Conservation (phyloP, 306 rosid genomes). For the Benincasa hispida region DNA sequence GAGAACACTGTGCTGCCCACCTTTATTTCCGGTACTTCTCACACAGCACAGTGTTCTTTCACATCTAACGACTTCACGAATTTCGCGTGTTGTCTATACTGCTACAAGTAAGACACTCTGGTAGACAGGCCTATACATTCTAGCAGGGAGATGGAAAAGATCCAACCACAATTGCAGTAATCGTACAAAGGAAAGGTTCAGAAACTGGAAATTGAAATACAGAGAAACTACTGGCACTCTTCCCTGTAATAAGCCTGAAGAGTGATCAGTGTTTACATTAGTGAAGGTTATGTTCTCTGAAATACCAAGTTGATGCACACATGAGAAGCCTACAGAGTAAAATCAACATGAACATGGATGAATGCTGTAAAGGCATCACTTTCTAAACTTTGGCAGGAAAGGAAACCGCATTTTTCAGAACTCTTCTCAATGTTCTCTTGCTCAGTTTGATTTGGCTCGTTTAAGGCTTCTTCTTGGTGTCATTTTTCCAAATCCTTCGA, state of each 20-base stretch:
- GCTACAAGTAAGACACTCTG: background rate
- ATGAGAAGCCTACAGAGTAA: background rate
- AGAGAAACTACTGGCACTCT: background rate
- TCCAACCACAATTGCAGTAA: background rate
- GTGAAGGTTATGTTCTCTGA: background rate
- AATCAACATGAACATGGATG: background rate
- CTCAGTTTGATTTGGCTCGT: no score
- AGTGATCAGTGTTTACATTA: background rate
- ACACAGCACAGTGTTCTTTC: background rate
- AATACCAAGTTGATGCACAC: background rate
- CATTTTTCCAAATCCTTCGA: no score
- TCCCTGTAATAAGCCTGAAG: background rate
- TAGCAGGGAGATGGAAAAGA: background rate
- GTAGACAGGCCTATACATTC: background rate
- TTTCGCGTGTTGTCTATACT: background rate
- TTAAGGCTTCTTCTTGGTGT: no score
- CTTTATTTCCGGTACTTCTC: background rate
- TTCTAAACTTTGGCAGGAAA: no score
- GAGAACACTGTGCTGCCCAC: background rate
- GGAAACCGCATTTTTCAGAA: no score
- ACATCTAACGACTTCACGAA: background rate
- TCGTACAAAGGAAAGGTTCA: background rate
- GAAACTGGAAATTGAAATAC: background rate
- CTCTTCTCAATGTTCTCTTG: no score
- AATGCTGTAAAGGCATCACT: no score